phyloP scores from a whole-genome alignment of 2,329 filamentous ascomycete species.

The Calcarisporium arbuscula region DNA sequence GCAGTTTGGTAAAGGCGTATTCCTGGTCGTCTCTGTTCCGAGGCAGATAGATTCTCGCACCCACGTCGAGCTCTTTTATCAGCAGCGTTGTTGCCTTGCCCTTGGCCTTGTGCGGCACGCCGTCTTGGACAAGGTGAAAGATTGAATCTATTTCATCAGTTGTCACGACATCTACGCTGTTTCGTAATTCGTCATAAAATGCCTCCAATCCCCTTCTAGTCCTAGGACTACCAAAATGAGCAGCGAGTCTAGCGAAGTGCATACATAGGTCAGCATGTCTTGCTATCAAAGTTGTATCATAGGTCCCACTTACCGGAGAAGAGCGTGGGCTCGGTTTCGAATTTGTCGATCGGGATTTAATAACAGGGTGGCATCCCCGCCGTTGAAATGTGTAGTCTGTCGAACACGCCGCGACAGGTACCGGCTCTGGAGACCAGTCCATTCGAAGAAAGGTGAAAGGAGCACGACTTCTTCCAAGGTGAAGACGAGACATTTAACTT shows the following conservation, averaged over 20 bases:
- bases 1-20: too few species aligned
- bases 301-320: not conserved
- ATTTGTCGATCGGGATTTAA: not conserved
- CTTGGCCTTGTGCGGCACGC: not conserved
- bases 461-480: not conserved
- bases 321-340: not conserved
- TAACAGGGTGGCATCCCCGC: not conserved
- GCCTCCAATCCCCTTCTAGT: not conserved
- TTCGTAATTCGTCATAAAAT: not conserved
- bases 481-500: not conserved
- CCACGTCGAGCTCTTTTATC: not conserved
- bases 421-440: not conserved
- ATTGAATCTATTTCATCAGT: not conserved
- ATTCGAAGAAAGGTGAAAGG: not conserved
- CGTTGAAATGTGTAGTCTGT: not conserved
- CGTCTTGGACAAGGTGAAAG: not conserved
- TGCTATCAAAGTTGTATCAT: not conserved
- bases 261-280: not conserved
- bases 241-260: not conserved
- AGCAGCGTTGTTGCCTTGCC: not conserved
- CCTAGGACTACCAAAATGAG: not conserved
- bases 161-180: not conserved
- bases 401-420: not conserved
- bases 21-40: too few species aligned
- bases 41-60: too few species aligned